Percentiles rank a stretch among this genome's conserved stretches.
Conservation (phyloP, 2,329 filamentous ascomycete species). For the Thermothelomyces thermophilus region DNA sequence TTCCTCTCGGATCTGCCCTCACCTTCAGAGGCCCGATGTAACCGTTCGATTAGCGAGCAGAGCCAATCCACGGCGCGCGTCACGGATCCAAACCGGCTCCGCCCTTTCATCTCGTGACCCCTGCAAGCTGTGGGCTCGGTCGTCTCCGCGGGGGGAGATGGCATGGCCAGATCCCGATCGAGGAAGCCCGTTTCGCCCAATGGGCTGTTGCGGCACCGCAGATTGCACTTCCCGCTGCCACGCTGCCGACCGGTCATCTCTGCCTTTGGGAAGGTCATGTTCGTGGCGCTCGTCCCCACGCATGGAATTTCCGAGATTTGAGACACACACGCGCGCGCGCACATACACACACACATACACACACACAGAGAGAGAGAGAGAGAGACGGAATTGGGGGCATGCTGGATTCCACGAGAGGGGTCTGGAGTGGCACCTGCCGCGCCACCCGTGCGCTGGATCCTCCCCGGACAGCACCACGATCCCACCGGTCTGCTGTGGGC, state of each 20-base stretch:
- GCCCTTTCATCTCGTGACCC: slow-evolving; percentile 22
- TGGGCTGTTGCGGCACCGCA: not conserved
- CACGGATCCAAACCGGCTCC: slow-evolving; percentile 11
- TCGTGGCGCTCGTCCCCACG: not conserved
- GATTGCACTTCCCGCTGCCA: slow-evolving; percentile 1
- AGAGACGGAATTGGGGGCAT: not conserved
- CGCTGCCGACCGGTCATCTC: not conserved
- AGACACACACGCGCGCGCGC: too few species aligned
- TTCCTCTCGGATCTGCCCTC: slow-evolving; percentile 19
- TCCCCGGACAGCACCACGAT: not conserved
- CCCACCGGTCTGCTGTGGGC: slow-evolving; percentile 2
- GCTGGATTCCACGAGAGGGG: not conserved
- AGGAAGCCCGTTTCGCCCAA: not conserved
- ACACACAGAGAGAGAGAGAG: too few species aligned
- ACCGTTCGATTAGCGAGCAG: slow-evolving; percentile 26
- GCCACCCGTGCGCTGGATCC: not conserved
- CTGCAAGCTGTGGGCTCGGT: slow-evolving; percentile 2
- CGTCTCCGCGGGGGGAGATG: not conserved
- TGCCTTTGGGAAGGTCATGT: not conserved
- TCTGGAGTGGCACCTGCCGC: slow-evolving; percentile 1
- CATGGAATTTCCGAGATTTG: too few species aligned
- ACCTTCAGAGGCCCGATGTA: slow-evolving; percentile 19
- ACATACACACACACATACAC: too few species aligned
- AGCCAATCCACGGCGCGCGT: slow-evolving; percentile 8
- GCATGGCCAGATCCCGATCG: slow-evolving; percentile 21